A percentile compares a stretch with the other conserved stretches of the same genome.
phyloP scores from a whole-genome alignment of 441 rosid genomes.

The Bocquillonia castaneifolia region DNA sequence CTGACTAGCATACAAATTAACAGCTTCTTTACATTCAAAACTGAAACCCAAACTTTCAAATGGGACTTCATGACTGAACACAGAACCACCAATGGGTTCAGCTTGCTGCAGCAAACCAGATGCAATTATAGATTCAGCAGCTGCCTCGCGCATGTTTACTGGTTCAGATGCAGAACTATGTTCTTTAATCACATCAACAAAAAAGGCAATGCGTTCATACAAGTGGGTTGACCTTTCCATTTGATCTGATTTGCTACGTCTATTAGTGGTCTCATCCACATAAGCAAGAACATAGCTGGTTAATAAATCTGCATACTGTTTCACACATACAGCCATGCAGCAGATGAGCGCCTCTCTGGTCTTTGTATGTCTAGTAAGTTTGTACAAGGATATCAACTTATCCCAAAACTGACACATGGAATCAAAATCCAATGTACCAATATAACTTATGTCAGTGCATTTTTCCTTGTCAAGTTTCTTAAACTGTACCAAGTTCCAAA shows the following conservation, averaged over 20 bases:
- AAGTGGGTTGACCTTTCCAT: conserved; percentile 31
- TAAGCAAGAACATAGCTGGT: conserved; percentile 29
- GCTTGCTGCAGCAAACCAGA: conserved; percentile 88
- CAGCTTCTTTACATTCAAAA: conserved; percentile 35
- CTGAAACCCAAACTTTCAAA: conserved; percentile 28
- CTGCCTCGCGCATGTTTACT: conserved; percentile 73
- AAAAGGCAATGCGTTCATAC: conserved; percentile 48
- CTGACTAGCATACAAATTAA: conserved; percentile 47
- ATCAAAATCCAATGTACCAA: conserved; percentile 58
- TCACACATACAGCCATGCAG: conserved; percentile 81
- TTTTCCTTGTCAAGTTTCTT: conserved; percentile 31
- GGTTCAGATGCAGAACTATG: conserved; percentile 78
- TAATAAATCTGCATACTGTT: conserved; percentile 42
- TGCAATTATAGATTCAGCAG: conserved; percentile 78
- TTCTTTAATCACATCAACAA: conserved; percentile 53
- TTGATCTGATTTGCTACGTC: conserved; percentile 24
- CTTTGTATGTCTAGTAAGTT: conserved; percentile 56
- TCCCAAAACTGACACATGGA: conserved; percentile 65
- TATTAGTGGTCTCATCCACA: conserved; percentile 25
- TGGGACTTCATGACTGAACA: conserved; percentile 35
- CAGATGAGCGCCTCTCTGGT: conserved; percentile 62
- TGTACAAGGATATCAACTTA: conserved; percentile 49
- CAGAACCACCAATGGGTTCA: conserved; percentile 48
- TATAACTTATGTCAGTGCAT: conserved; percentile 33
- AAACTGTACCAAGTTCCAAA: conserved; percentile 77